Base-by-base conservation (phyloP, 148 eudicot genomes). In the Spergularia marina region DNA sequence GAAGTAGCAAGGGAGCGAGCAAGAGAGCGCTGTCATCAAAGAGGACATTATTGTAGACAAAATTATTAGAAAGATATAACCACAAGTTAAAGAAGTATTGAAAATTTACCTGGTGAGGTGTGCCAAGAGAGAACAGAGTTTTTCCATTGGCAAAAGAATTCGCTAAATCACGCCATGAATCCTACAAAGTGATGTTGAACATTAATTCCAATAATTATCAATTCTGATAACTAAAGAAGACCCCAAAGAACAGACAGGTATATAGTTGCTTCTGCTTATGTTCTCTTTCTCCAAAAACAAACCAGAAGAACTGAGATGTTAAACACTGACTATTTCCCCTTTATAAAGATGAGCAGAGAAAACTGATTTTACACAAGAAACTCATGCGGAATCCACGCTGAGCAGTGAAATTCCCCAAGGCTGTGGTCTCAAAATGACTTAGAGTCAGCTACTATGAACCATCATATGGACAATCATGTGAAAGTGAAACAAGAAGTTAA, bases 1-100 rank as follows among this genome's bases (percentile, higher is more conserved):
- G 97, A 89, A 81, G 85, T 85, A 81, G 86, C 82, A 82, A 95
- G 93, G 74, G 90, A 80, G 79, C 87, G 92, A 77, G 99, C 94
- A 76, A 95, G 89, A 30, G 94, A 92, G 18, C 97, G 93, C 99
- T 95, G 68, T 52, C 39, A 79, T 52, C 4, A 34, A 51, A 15
- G 34, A 14, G 36, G 6, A 55, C 34, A 56, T 56, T 58, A 68
- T 18, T 39, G 12, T 57, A 8, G n/a, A 52, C 18, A 56, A 15
- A 34, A 70, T 23, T 73, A 65, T 18, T 59, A 34, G 56, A 55
- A 18, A 71, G 6, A 59, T 55, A 57, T 15, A 44, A n/a, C 53
- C 36, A 78, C 25, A 65, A 15, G 36, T 41, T 59, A 18, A 13
- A 59, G 76, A 36, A 70, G 81, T n/a, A 25, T 70, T 3, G 61